phyloP scores from a whole-genome alignment of 2,329 filamentous ascomycete species.

The Alternaria sp. region DNA sequence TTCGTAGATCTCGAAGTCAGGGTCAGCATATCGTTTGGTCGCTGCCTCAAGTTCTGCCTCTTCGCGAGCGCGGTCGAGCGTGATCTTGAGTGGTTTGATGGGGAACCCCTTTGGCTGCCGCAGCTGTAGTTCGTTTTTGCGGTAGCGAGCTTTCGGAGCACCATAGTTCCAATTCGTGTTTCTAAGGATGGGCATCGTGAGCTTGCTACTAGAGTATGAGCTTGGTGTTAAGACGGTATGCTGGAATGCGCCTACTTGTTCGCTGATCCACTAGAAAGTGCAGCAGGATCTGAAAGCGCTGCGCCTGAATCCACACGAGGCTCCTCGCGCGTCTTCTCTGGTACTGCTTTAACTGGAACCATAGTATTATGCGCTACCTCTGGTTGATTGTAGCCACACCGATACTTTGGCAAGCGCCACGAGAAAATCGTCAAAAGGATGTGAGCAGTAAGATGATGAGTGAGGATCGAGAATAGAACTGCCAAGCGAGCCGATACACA shows the following conservation, averaged over 20 bases:
- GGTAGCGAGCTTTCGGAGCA: conserved; percentile 2
- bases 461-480: not conserved
- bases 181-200: not conserved
- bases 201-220: conserved; percentile 5
- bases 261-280: not conserved
- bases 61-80: conserved; percentile 5
- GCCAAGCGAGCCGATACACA: not conserved
- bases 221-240: not conserved
- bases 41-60: conserved; percentile 4
- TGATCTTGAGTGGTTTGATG: conserved; percentile 8
- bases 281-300: conserved; percentile 9
- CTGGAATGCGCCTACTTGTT: not conserved
- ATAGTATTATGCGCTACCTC: not conserved
- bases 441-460: not conserved
- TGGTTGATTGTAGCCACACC: not conserved
- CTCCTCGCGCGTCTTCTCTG: conserved; percentile 1
- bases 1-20: conserved; percentile 8
- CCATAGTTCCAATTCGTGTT: conserved; percentile 3
- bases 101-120: conserved; percentile 15
- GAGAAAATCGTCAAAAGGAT: not conserved
- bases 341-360: not conserved
- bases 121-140: conserved; percentile 5
- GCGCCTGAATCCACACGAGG: conserved; percentile 10
- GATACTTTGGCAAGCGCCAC: not conserved
- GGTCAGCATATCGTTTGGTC: not conserved